Evolutionary conservation across 2,329 filamentous ascomycete genomes (phyloP).

Genomic region (Seiridium unicorne): DNA sequence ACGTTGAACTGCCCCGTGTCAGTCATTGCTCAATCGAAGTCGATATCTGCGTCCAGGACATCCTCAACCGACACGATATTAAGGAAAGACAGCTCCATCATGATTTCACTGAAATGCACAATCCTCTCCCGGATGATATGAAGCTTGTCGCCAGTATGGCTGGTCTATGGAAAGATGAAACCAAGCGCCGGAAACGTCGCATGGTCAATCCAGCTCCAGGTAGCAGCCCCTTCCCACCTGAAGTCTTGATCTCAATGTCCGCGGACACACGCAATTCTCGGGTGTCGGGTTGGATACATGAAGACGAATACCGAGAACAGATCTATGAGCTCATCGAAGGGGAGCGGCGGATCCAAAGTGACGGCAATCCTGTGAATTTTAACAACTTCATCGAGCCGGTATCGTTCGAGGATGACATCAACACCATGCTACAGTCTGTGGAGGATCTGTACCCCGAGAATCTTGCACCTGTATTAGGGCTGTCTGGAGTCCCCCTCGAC

Average conservation of each 20-base stretch:
- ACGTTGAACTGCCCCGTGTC: slow-evolving; percentile 65
- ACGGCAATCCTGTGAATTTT: slow-evolving; percentile 51
- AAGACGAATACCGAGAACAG: slow-evolving; percentile 74
- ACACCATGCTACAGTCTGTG: slow-evolving; percentile 78
- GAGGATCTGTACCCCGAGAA: slow-evolving; percentile 80
- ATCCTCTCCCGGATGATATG: slow-evolving; percentile 62
- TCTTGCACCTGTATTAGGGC: slow-evolving; percentile 47
- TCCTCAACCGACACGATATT: slow-evolving; percentile 77
- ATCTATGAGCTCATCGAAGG: slow-evolving; percentile 61
- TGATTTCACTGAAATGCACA: slow-evolving; percentile 73
- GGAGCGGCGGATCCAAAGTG: slow-evolving; percentile 55
- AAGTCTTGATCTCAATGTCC: slow-evolving; percentile 85
- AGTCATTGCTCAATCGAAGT: slow-evolving; percentile 90
- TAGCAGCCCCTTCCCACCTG: slow-evolving; percentile 76
- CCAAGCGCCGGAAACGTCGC: slow-evolving; percentile 69
- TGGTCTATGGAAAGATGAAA: slow-evolving; percentile 88
- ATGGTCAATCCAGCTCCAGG: slow-evolving; percentile 64
- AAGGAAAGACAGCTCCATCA: slow-evolving; percentile 79
- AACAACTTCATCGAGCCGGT: slow-evolving; percentile 60
- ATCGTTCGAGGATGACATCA: slow-evolving; percentile 58
- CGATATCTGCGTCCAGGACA: slow-evolving; percentile 85
- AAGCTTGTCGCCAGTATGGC: slow-evolving; percentile 95
- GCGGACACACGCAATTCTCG: slow-evolving; percentile 72
- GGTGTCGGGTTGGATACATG: slow-evolving; percentile 87
- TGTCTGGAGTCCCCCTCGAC: slow-evolving; percentile 27